Evolutionary conservation across 306 rosid genomes (phyloP), one percentile per base, ranked within the genome.

Genomic region (Quercus gilva): DNA sequence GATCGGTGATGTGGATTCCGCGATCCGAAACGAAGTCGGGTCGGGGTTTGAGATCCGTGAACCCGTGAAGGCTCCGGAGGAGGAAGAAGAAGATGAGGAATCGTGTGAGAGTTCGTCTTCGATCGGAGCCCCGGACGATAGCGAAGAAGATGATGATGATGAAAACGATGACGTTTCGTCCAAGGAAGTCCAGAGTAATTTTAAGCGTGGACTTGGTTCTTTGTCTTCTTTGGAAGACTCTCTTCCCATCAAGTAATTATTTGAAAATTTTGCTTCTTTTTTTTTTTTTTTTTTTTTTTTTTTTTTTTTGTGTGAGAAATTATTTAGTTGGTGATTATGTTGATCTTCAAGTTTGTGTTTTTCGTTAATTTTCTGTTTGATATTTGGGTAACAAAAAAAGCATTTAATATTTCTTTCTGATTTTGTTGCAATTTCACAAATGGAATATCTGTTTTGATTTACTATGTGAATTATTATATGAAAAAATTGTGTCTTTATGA

Each of bases 181-280:
- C 14, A 84, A 87, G 9, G 96, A 90, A 69, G 89, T 83, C 4
- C 87, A 87, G 70, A 89, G 97, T 83, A 76, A 85, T 85, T 82
- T 87, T 33, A 83, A 73, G 51, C 59, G 86, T 23, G 89, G 86
- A 55, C 49, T 94, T 49, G 84, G 80, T 26, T 85, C 92, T 71
- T 61, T 94, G 49, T 88, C 78, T 74, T 82, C 90, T 1, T 55
- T 92, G 15, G 99, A 95, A 28, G 96, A 92, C 28, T 85, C 98
- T 85, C 99, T 95, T 57, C 99, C 99, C 68, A 89, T 91, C 83
- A 95, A 95, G 99, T 95, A 79, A 84, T 82, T 78, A 20, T 18
- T 77, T 73, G 11, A 41, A 41, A 41, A 41, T 69, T 55, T 65
- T 23, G 72, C 25, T 6, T 6, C 0, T 35, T 20, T 0, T 1